Conservation (phyloP, 1,284 basidiomycete genomes). For the Malassezia vespertilionis region DNA sequence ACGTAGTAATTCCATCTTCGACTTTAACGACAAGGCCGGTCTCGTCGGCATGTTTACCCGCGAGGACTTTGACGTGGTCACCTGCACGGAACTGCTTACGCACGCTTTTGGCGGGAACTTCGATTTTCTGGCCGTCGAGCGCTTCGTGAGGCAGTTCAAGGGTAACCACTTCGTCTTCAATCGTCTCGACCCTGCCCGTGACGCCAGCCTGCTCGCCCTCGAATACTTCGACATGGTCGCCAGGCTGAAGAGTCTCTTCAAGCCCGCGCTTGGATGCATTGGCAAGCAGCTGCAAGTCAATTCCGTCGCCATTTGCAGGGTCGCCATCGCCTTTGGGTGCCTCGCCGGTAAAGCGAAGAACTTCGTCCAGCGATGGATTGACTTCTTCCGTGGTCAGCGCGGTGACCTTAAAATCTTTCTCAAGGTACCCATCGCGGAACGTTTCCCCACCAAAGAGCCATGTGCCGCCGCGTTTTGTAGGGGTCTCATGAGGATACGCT, state of each 20-base stretch:
- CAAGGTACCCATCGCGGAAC: constrained; percentile 84
- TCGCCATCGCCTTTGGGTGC: constrained; percentile 25
- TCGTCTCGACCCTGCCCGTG: constrained; percentile 79
- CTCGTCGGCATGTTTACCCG: constrained; percentile 84
- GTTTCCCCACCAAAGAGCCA: constrained; percentile 73
- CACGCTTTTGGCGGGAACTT: constrained; percentile 76
- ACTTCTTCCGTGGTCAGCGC: constrained; percentile 76
- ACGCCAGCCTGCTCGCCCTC: constrained; percentile 92
- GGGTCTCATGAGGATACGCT: constrained; percentile 67
- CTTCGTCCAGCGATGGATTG: constrained; percentile 89
- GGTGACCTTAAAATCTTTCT: constrained; percentile 83
- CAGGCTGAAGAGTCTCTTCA: constrained; percentile 82
- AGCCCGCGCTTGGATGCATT: constrained; percentile 76
- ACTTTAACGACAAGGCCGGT: constrained; percentile 92
- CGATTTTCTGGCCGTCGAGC: constrained; percentile 65
- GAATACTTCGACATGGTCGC: constrained; percentile 92
- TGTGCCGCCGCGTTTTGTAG: constrained; percentile 28
- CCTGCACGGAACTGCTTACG: constrained; percentile 90
- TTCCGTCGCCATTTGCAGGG: constrained; percentile 45
- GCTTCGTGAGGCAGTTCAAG: constrained; percentile 66
- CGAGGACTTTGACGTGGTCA: constrained; percentile 97
- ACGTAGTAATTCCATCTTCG: constrained; percentile 69
- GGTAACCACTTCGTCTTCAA: constrained; percentile 74
- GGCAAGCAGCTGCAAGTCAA: constrained; percentile 73
- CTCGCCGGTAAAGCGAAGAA: constrained; percentile 69